Evolutionary conservation across 352 stramenopile species (phyloP), one percentile per base, ranked within the genome.

Genomic region (Globisporangium recalcitrans): DNA sequence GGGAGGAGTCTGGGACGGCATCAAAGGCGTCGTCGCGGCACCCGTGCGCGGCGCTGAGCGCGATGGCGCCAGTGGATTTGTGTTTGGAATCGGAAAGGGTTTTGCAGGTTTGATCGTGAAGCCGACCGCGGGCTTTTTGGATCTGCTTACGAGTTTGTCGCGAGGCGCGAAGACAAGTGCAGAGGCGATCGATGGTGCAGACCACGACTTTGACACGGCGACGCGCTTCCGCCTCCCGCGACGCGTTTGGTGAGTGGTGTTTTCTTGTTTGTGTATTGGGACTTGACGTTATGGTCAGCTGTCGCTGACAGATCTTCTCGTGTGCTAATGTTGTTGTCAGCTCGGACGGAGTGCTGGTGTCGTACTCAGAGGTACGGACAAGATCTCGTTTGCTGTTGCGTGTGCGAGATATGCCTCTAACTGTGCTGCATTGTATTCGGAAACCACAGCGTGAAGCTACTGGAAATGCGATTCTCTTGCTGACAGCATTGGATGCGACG

Each of bases 101-200:
- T 79, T 93, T 49, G 86, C 84, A 7, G 86, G 86, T 21, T 68
- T 95, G 42, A 85, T 95, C 7, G 84, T 93, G 1, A 95, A 95
- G 57, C 86, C 86, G 1, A 91, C 84, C 1, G 86, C 84, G 5
- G 86, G 86, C 0, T 90, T 95, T 58, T 67, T 95, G 7, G 86
- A 95, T 44, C 71, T 95, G 57, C 75, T 93, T 21, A 95, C 84
- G 16, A 92, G 80, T 61, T 63, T 93, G 29, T 95, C 84, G 21
- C 64, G 82, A 60, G 86, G 86, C 21, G 84, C 84, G 22, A 95
- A 95, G 66, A 88, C 81, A 38, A 94, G 82, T 65, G 85, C 85
- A 14, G 80, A 91, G 34, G 82, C 84, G 4, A 82, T 94, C 54
- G 83, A 92, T 57, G 80, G 80, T 1, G 74, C 73, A 10, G 71